These are phyloP conservation scores for Geotrichum bryndzae DNA, from an alignment of 1,139 yeast species.

Conservation along the genomic window DNA sequence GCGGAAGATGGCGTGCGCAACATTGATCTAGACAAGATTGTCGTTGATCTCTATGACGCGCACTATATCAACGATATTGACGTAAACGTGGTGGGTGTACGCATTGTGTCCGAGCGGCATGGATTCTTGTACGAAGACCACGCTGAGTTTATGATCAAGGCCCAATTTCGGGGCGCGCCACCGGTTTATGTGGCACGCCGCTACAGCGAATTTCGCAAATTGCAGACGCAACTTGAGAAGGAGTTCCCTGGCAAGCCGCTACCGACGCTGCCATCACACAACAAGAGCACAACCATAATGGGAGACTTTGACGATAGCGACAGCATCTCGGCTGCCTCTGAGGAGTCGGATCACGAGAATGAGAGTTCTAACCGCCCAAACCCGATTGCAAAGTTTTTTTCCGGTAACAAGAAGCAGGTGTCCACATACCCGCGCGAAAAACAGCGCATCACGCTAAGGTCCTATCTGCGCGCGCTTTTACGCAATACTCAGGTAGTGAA, in stretches of 20 bases:
- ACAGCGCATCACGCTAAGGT: slow-evolving; percentile 67
- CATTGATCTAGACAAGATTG: slow-evolving; percentile 35
- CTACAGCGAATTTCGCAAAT: slow-evolving; percentile 57
- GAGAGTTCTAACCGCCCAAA: slow-evolving; percentile 1
- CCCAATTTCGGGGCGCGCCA: slow-evolving; percentile 32
- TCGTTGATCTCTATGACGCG: slow-evolving; percentile 40
- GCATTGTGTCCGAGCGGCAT: slow-evolving; percentile 27
- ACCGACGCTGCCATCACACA: slow-evolving; percentile 58
- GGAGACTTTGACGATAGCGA: slow-evolving; percentile 19
- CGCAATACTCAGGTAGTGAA: slow-evolving; percentile 52
- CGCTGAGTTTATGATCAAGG: slow-evolving; percentile 32
- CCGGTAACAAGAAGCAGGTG: not conserved
- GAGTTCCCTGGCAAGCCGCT: slow-evolving; percentile 66
- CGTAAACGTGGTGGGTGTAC: slow-evolving; percentile 62
- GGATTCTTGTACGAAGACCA: slow-evolving; percentile 34
- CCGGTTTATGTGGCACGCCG: slow-evolving; percentile 52
- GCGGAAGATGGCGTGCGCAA: slow-evolving; percentile 51
- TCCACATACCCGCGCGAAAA: slow-evolving; percentile 51
- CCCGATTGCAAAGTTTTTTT: not conserved
- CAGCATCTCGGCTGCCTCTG: slow-evolving; percentile 16
- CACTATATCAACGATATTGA: slow-evolving; percentile 53
- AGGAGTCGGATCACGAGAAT: slow-evolving; percentile 14
- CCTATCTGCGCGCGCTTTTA: slow-evolving; percentile 54
- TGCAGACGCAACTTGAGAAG: slow-evolving; percentile 48
- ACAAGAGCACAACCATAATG: slow-evolving; percentile 34